Percentiles rank a stretch among this genome's conserved stretches.
Conservation (phyloP, 345 rosid genomes). For the Geranium rotundifolium region DNA sequence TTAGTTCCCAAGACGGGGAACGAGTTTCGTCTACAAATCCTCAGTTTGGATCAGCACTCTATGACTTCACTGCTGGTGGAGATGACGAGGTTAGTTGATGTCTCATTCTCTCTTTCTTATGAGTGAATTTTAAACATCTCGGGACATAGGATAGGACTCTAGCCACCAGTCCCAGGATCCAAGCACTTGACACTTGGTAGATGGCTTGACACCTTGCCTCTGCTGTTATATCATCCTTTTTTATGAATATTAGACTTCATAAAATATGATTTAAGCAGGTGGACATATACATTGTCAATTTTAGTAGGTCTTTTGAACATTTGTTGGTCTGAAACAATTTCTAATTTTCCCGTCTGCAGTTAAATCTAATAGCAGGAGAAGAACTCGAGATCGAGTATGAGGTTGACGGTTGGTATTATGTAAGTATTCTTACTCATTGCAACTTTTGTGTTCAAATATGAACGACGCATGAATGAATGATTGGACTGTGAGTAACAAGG, state of each 20-base stretch:
- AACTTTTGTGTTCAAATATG: no score
- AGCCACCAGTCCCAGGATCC: no score
- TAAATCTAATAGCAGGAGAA: slow-evolving; percentile 86
- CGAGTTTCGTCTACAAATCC: slow-evolving; percentile 46
- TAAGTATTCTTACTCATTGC: slow-evolving; percentile 28
- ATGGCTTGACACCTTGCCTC: no score
- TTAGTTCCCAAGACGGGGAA: slow-evolving; percentile 54
- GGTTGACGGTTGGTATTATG: slow-evolving; percentile 98
- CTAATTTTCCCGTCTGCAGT: slow-evolving; percentile 37
- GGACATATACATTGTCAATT: not conserved
- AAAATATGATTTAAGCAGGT: not conserved
- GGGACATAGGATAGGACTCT: no score
- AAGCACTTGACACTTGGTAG: no score
- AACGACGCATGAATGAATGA: no score
- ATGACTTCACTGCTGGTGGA: slow-evolving; percentile 98
- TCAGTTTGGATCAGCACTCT: slow-evolving; percentile 76
- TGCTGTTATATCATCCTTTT: no score
- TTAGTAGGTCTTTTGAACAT: not conserved
- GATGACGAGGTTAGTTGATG: slow-evolving; percentile 72
- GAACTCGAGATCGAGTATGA: slow-evolving; percentile 88
- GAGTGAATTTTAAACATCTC: no score
- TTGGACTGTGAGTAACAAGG: no score
- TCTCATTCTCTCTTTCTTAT: no score
- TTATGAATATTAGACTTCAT: no score
- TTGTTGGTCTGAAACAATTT: not conserved